phyloP scores from a whole-genome alignment of 2,329 filamentous ascomycete genomes.

The Emmonsia crescens region DNA sequence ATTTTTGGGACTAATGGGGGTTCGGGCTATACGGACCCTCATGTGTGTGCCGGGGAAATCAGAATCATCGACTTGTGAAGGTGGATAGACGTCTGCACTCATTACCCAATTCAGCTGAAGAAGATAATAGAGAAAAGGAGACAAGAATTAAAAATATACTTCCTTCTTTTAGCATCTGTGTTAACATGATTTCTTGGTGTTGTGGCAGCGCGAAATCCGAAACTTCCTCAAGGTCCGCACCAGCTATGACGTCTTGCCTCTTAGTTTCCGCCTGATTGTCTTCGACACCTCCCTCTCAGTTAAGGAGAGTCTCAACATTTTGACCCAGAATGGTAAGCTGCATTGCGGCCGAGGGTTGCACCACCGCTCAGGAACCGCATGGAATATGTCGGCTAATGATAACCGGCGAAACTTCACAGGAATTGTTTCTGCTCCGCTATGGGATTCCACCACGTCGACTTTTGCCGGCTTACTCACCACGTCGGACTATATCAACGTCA shows the following conservation, averaged over 20 bases:
- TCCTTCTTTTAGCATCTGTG: constrained; percentile 7
- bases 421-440: constrained; percentile 93
- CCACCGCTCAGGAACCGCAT: not conserved
- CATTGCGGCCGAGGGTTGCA: not conserved
- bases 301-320: constrained; percentile 90
- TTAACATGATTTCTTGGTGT: constrained; percentile 18
- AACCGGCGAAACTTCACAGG: constrained; percentile 42
- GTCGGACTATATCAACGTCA: constrained; percentile 96
- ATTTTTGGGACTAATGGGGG: not conserved
- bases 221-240: constrained; percentile 94
- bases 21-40: too few relatives aligned
- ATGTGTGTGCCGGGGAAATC: not conserved
- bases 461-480: constrained; percentile 92
- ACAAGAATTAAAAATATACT: constrained; percentile 4
- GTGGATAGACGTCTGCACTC: not conserved
- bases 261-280: constrained; percentile 91
- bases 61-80: not conserved
- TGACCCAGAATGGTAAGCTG: constrained; percentile 77
- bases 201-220: constrained; percentile 67
- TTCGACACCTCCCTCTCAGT: constrained; percentile 92
- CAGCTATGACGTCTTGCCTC: constrained; percentile 92
- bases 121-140: not conserved
- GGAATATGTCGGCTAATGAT: not conserved
- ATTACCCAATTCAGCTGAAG: not conserved
- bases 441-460: constrained; percentile 86